Evolutionary conservation across 257 asterid genomes (phyloP).

Genomic region (Forsythia suspensa): DNA sequence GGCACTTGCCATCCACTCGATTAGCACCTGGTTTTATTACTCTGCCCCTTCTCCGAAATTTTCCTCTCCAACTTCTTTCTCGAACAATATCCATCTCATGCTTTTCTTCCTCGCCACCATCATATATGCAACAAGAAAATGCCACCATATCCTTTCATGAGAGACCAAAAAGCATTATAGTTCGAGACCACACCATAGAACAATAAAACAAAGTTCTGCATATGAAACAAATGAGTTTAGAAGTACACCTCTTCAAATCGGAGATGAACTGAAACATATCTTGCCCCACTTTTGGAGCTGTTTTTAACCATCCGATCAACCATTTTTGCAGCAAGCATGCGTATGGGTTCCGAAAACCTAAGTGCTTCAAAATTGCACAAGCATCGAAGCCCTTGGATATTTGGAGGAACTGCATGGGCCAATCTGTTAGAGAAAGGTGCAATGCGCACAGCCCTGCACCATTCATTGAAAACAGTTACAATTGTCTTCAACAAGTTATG

Average conservation of each 20-base stretch:
- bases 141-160: constrained; percentile 95
- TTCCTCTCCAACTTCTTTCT: constrained; percentile 99
- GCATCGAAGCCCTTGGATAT: constrained; percentile 87
- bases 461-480: constrained; percentile 18
- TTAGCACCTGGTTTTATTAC: constrained; percentile 92
- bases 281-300: constrained; percentile 72
- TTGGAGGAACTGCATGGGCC: constrained; percentile 91
- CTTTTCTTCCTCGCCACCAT: constrained; percentile 95
- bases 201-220: neutral
- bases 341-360: constrained; percentile 87
- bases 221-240: neutral
- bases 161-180: constrained; percentile 1
- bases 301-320: constrained; percentile 88
- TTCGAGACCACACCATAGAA: neutral
- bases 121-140: constrained; percentile 92
- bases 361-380: constrained; percentile 96
- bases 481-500: neutral
- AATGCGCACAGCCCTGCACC: constrained; percentile 93
- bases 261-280: constrained; percentile 88
- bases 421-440: constrained; percentile 99
- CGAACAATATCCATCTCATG: constrained; percentile 95
- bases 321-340: constrained; percentile 96
- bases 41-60: constrained; percentile 88
- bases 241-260: constrained; percentile 93
- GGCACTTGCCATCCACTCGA: constrained; percentile 95